A percentile compares a stretch with the other conserved stretches of the same genome.
These are phyloP conservation scores for Alternaria hordeiaustralica DNA, from an alignment of 2,329 filamentous ascomycete species.

Conservation along the genomic window DNA sequence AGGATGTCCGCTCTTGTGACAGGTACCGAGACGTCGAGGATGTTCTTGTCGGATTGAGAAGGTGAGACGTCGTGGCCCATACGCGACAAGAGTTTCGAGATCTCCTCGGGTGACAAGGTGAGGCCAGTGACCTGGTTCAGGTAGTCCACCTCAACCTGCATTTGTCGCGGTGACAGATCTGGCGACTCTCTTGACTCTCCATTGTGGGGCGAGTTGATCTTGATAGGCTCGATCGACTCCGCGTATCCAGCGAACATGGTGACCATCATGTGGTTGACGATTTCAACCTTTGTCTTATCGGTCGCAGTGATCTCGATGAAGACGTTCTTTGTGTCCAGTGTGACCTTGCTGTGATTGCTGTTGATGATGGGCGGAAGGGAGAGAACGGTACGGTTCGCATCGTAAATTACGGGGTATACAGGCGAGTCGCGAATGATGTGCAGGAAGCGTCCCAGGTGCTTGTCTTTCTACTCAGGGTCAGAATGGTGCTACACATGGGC, in stretches of 20 bases:
- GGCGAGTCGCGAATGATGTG: conserved; percentile 94
- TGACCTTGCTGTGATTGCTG: conserved; percentile 95
- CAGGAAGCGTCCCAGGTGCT: conserved; percentile 85
- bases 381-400: conserved; percentile 84
- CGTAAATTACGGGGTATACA: conserved; percentile 94
- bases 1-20: conserved; percentile 92
- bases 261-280: conserved; percentile 93
- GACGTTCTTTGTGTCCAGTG: conserved; percentile 85
- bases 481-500: neutral
- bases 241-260: conserved; percentile 97
- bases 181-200: conserved; percentile 80
- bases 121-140: conserved; percentile 93
- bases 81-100: conserved; percentile 81
- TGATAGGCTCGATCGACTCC: conserved; percentile 91
- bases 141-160: conserved; percentile 87
- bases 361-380: conserved; percentile 98
- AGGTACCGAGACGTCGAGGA: conserved; percentile 83
- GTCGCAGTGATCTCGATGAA: conserved; percentile 97
- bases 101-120: conserved; percentile 72
- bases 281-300: conserved; percentile 93
- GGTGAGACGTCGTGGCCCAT: conserved; percentile 88
- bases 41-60: conserved; percentile 68
- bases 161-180: conserved; percentile 75
- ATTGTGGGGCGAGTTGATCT: conserved; percentile 93
- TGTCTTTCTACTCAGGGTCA: conserved; percentile 71